These are phyloP conservation scores for Astrothelium subdiscretum DNA, from an alignment of 495 filamentous ascomycete species.

Conservation along the genomic window DNA sequence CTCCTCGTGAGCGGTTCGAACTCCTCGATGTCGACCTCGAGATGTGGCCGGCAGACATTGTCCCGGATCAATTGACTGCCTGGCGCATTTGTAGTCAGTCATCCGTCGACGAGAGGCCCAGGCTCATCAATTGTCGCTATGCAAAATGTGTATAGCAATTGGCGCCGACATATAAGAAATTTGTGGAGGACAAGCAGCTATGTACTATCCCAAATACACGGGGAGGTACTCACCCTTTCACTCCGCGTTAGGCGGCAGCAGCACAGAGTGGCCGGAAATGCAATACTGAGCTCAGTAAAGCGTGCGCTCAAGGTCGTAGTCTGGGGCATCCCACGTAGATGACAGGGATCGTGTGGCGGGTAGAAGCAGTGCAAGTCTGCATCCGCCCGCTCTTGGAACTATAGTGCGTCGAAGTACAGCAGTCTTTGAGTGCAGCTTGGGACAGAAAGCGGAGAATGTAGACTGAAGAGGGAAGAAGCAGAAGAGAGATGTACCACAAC, in stretches of 20 bases:
- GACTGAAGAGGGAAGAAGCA: neutral
- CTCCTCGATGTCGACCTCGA: slow-evolving; percentile 42
- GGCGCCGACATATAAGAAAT: neutral
- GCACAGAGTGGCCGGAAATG: neutral
- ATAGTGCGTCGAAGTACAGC: slow-evolving; percentile 14
- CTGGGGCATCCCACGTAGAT: slow-evolving; percentile 19
- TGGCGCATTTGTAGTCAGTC: neutral
- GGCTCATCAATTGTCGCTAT: slow-evolving; percentile 2
- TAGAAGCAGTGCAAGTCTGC: slow-evolving; percentile 14
- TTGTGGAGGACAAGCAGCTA: neutral
- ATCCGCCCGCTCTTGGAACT: slow-evolving; percentile 19
- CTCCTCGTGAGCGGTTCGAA: slow-evolving; percentile 34
- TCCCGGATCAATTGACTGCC: neutral
- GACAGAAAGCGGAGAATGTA: neutral
- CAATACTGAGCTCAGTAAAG: neutral
- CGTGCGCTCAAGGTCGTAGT: slow-evolving; percentile 10
- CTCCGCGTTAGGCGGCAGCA: slow-evolving; percentile 18
- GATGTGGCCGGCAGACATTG: slow-evolving; percentile 37
- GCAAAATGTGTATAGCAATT: neutral
- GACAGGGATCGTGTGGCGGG: slow-evolving; percentile 14
- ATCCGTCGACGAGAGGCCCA: neutral
- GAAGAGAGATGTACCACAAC: neutral
- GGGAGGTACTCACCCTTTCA: neutral
- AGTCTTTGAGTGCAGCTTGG: neutral
- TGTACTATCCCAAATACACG: neutral